phyloP scores from a whole-genome alignment of 1,284 basidiomycete genomes.

The Tausonia pullulans region DNA sequence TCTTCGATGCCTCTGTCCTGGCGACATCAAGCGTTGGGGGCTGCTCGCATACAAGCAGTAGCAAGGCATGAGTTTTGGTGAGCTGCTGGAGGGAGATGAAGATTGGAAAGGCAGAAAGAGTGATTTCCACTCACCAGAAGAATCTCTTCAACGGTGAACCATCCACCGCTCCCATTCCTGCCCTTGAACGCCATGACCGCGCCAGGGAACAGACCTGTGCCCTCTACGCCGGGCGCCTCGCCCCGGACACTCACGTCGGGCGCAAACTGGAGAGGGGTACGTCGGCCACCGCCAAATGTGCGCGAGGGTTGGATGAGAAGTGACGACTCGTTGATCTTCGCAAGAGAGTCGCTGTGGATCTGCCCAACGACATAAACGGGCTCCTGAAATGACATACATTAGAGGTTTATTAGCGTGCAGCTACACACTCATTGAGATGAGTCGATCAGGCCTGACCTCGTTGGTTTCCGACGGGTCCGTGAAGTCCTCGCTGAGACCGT shows the following conservation, averaged over 20 bases:
- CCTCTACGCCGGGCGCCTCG: conserved; percentile 48
- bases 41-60: conserved; percentile 20
- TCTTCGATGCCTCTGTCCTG: conserved; percentile 25
- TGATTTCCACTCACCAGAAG: conserved; percentile 45
- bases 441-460: neutral
- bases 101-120: conserved; percentile 35
- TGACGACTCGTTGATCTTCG: conserved; percentile 60
- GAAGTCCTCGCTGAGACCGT: neutral
- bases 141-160: conserved; percentile 74
- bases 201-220: conserved; percentile 76
- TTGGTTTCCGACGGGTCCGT: conserved; percentile 11
- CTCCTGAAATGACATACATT: conserved; percentile 45
- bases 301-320: conserved; percentile 72
- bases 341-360: conserved; percentile 55
- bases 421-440: too few species aligned
- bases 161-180: conserved; percentile 76
- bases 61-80: conserved; percentile 23
- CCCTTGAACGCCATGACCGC: conserved; percentile 80
- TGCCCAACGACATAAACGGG: conserved; percentile 67
- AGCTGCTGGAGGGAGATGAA: conserved; percentile 35
- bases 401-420: too few species aligned
- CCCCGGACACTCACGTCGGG: conserved; percentile 55
- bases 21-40: conserved; percentile 34
- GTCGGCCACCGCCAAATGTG: conserved; percentile 56
- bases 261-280: conserved; percentile 61